These are phyloP conservation scores for Cercospora berteroae DNA, from an alignment of 2,329 filamentous ascomycete species.

Conservation along the genomic window DNA sequence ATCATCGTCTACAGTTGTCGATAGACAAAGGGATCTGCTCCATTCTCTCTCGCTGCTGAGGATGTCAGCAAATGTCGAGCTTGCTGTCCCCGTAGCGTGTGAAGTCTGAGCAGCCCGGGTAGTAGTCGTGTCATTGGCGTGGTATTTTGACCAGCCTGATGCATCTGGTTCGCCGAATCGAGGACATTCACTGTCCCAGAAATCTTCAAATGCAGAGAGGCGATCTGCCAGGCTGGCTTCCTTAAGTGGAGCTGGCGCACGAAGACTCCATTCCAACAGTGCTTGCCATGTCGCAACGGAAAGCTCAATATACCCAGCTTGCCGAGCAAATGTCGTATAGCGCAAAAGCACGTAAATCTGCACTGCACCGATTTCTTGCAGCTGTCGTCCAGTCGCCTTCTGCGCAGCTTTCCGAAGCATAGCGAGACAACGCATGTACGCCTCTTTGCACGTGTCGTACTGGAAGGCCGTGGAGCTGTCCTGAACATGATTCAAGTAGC, in stretches of 20 bases:
- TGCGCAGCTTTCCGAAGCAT: not conserved
- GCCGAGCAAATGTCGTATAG: conserved; percentile 68
- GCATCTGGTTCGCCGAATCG: conserved; percentile 73
- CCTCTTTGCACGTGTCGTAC: conserved; percentile 62
- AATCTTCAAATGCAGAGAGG: conserved; percentile 58
- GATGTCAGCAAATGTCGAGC: conserved; percentile 55
- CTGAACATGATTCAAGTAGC: conserved; percentile 69
- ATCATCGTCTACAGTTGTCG: conserved; percentile 71
- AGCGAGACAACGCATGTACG: conserved; percentile 59
- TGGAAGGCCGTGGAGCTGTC: conserved; percentile 64
- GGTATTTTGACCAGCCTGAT: conserved; percentile 64
- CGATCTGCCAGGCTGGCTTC: conserved; percentile 10
- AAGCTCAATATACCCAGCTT: conserved; percentile 75
- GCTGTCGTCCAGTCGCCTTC: conserved; percentile 6
- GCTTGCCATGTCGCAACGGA: conserved; percentile 82
- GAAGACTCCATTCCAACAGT: conserved; percentile 69
- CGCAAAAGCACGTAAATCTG: conserved; percentile 72
- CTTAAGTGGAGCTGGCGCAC: conserved; percentile 46
- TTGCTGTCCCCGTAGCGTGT: not conserved
- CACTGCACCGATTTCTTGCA: conserved; percentile 39
- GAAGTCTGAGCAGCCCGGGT: not conserved
- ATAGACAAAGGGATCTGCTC: conserved; percentile 19
- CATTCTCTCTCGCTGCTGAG: conserved; percentile 34
- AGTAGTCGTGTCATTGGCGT: not conserved
- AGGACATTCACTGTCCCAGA: conserved; percentile 83